A percentile compares a stretch with the other conserved stretches of the same genome.
Evolutionary conservation across 352 stramenopile species (phyloP).

Genomic region (Globisporangium heterothallicum): DNA sequence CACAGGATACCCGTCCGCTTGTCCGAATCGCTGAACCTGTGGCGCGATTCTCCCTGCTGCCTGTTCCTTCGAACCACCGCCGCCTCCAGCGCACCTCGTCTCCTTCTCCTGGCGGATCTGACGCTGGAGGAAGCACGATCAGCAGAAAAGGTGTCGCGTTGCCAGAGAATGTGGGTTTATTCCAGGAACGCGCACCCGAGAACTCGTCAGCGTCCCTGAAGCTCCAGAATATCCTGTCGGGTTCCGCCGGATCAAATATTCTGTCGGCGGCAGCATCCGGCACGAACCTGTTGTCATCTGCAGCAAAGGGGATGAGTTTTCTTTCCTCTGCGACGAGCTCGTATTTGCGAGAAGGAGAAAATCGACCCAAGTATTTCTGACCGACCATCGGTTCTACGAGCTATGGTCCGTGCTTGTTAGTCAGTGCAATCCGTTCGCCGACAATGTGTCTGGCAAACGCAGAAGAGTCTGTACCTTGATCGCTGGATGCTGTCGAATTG

Average conservation of each 20-base stretch:
- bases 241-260: constrained; percentile 58
- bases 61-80: constrained; percentile 51
- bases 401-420: no score
- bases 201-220: constrained; percentile 33
- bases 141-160: constrained; percentile 20
- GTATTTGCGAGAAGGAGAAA: constrained; percentile 48
- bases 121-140: constrained; percentile 17
- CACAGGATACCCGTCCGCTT: constrained; percentile 62
- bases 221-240: constrained; percentile 62
- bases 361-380: constrained; percentile 65
- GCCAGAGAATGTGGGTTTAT: constrained; percentile 29
- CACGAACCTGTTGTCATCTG: constrained; percentile 58
- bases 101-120: constrained; percentile 4
- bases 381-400: no score
- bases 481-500: no score
- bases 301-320: constrained; percentile 80
- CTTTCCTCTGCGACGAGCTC: constrained; percentile 71
- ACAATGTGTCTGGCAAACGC: no score
- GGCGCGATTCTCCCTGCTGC: constrained; percentile 74
- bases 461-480: no score
- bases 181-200: constrained; percentile 30
- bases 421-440: no score
- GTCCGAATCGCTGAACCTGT: constrained; percentile 71
- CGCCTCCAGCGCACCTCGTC: constrained; percentile 45
- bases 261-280: constrained; percentile 55